Base-by-base conservation (phyloP, 139 green algal genomes). In the Mesotaenium endlicherianum region DNA sequence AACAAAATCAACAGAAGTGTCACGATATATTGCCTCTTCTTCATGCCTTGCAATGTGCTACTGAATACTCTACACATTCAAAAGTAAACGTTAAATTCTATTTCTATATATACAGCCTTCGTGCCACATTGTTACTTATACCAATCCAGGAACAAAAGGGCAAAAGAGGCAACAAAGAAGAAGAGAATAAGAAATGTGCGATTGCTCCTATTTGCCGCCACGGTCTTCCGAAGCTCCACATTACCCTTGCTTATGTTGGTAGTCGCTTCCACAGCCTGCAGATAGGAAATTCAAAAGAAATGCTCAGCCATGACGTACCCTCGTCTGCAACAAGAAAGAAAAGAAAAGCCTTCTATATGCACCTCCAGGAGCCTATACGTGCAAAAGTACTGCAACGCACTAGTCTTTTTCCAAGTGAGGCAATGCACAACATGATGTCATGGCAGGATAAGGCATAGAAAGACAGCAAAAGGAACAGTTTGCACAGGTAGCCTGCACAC, bases 101-200 rank as follows among this genome's bases (percentile, higher is more conserved):
- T n/a, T n/a, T n/a, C n/a, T n/a, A n/a, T n/a, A n/a, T n/a, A n/a
- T n/a, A n/a, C n/a, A n/a, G n/a, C n/a, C n/a, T 59, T 14, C 49
- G 16, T 59, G 49, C 49, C 16, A 59, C 14, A 16, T 16, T 44
- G 64, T 75, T 39, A 82, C 6, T 84, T 59, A 84, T 88, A 86
- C 86, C 86, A 90, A 67, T 90, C 86, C 2, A 89, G 36, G 41
- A 90, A 90, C 4, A 90, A 68, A n/a, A 90, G 34, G 16, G 64
- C 69, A 30, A 90, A 82, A 14, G 68, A 81, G 5, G 70, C 53
- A 20, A 90, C 53, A 50, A 84, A 59, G 30, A 90, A 69, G 30
- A 87, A 80, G 50, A 90, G 45, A 36, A 85, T 70, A 42, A 90
- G 36, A 69, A 83, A 76, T 16, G 43, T 45, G 3, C 68, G n/a